Base-by-base conservation (phyloP, 2,329 filamentous ascomycete genomes). In the Parascedosporium putredinis region DNA sequence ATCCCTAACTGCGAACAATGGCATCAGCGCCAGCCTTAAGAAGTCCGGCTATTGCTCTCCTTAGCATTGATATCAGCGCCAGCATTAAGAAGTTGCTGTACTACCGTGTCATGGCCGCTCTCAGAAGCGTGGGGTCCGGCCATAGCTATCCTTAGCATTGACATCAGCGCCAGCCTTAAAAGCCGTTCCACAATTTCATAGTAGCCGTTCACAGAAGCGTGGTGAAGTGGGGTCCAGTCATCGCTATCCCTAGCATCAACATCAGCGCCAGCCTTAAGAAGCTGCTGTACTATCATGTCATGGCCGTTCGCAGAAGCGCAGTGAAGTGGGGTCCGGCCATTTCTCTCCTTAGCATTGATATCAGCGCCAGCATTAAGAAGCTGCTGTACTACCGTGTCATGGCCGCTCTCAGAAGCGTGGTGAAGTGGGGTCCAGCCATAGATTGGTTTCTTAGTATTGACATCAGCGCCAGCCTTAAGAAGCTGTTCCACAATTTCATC, bases 401-500 rank as follows among this genome's bases (percentile, higher is more conserved):
- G 18, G 27, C 45, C 45, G 12, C 22, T 3, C 27, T 14, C 5
- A 5, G 18, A 20, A 25, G 45, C 45, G 10, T 14, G 24, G 5
- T 22, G n/a, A 12, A 47, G 23, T 12, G 45, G 16, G 20, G 23
- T 47, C 10, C 18, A 18, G 22, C 40, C 40, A 6, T 12, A 6
- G n/a, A 8, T 12, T 6, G 24, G 8, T 33, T 27, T 14, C 40
- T 46, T 34, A 5, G 27, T 34, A 29, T 50, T 25, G 9, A 42
- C 27, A 22, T 47, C 31, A 20, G 46, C 43, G 27, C 36, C 31
- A 24, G 45, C 43, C 3, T 29, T 34, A 16, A 53, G 34, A 3
- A 53, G 48, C 36, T 48, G 45, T 27, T 45, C 25, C 22, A 48
- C 20, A 7, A 51, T 31, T 4, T 12, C 45, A 24, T 45, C 43